These are phyloP conservation scores for Penicillium sp. DNA, from an alignment of 2,329 filamentous ascomycete species.

Conservation along the genomic window DNA sequence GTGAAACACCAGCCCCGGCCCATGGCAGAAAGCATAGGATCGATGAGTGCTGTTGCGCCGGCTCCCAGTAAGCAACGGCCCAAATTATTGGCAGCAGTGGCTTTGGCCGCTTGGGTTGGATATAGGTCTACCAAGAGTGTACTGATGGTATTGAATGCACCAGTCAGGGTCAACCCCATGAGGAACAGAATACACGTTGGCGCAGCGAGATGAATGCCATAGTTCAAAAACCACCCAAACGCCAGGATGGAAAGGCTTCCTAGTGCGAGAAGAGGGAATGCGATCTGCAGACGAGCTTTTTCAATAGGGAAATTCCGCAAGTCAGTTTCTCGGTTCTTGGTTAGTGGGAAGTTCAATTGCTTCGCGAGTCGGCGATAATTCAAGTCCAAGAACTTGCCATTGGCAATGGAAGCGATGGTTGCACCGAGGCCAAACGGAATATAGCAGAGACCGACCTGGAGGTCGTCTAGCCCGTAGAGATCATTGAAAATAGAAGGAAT, in stretches of 20 bases:
- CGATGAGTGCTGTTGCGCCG: conserved; percentile 42
- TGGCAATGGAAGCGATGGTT: conserved; percentile 40
- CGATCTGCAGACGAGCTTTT: conserved; percentile 41
- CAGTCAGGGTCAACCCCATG: conserved; percentile 40
- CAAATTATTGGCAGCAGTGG: conserved; percentile 46
- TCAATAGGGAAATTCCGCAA: conserved; percentile 45
- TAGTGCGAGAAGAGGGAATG: conserved; percentile 36
- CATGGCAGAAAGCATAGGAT: conserved; percentile 39
- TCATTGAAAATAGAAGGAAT: conserved; percentile 37
- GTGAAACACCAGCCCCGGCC: conserved; percentile 36
- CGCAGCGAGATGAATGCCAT: conserved; percentile 31
- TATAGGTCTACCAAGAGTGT: conserved; percentile 49
- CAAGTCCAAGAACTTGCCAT: conserved; percentile 43
- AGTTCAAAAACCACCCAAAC: conserved; percentile 45
- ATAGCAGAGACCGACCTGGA: conserved; percentile 44
- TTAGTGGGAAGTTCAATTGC: conserved; percentile 30
- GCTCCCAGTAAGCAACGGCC: conserved; percentile 45
- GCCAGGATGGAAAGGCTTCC: conserved; percentile 33
- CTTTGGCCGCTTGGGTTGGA: conserved; percentile 40
- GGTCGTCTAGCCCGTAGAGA: conserved; percentile 40
- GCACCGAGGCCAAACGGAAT: conserved; percentile 44
- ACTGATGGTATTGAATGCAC: conserved; percentile 44
- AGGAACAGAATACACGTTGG: conserved; percentile 42
- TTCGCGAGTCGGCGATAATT: conserved; percentile 42
- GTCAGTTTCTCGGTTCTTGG: conserved; percentile 36